These are phyloP conservation scores for Rehmannia glutinosa DNA, from an alignment of 257 asterid genomes.

Conservation along the genomic window DNA sequence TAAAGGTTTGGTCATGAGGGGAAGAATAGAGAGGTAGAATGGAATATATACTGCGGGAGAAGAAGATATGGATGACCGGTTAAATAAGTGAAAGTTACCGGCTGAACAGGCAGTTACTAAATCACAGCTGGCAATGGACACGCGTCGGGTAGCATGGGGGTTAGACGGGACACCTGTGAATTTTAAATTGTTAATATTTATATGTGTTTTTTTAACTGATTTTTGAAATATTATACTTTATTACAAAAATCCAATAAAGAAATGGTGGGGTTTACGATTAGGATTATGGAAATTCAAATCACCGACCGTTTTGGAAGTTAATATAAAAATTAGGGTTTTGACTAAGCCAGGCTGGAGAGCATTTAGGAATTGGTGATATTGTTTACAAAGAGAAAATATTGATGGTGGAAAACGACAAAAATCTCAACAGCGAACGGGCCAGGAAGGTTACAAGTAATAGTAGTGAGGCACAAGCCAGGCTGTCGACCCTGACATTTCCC, in stretches of 20 bases:
- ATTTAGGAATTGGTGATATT: slow-evolving; percentile 8
- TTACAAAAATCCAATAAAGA: too few species aligned
- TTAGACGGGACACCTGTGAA: slow-evolving; percentile 24
- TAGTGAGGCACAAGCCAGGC: slow-evolving; percentile 40
- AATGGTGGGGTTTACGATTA: too few species aligned
- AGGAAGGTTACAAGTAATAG: neutral
- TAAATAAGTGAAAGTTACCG: slow-evolving; percentile 21
- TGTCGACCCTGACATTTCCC: slow-evolving; percentile 34
- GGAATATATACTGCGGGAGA: slow-evolving; percentile 26
- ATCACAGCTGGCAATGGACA: slow-evolving; percentile 23
- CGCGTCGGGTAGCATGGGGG: slow-evolving; percentile 30
- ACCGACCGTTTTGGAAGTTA: slow-evolving; percentile 58
- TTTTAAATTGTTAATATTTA: too few species aligned
- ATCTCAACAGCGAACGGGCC: neutral
- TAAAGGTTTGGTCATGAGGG: too few species aligned
- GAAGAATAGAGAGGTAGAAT: neutral
- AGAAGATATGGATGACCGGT: slow-evolving; percentile 50
- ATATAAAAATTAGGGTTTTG: slow-evolving; percentile 28
- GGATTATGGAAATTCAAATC: neutral
- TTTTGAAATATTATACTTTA: too few species aligned
- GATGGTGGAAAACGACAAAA: slow-evolving; percentile 22
- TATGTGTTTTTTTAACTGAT: too few species aligned
- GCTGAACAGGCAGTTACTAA: slow-evolving; percentile 31
- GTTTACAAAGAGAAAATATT: neutral
- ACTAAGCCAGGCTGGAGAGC: slow-evolving; percentile 51